phyloP scores from a whole-genome alignment of 192 early-diverging fungal species.

The Coemansia sp. region DNA sequence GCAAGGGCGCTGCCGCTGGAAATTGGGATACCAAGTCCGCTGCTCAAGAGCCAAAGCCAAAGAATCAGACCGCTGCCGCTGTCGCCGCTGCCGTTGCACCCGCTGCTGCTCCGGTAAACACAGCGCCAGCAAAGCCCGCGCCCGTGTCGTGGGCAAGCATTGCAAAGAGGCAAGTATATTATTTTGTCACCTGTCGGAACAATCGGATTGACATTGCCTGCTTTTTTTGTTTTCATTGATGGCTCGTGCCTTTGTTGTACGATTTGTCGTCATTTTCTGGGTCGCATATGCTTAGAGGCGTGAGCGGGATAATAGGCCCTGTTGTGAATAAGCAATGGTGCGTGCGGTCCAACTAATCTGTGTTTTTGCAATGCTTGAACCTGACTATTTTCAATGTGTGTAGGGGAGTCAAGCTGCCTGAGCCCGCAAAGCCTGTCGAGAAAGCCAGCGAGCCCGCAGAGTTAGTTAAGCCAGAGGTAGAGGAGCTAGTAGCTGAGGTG shows the following conservation, averaged over 20 bases:
- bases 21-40: slow-evolving; percentile 23
- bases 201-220: slow-evolving; percentile 6
- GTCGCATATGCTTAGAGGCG: background rate
- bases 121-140: slow-evolving; percentile 45
- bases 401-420: slow-evolving; percentile 53
- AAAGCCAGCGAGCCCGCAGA: slow-evolving; percentile 26
- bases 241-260: background rate
- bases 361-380: slow-evolving; percentile 1
- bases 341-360: background rate
- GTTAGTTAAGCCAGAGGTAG: slow-evolving; percentile 23
- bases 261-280: background rate
- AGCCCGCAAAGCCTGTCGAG: slow-evolving; percentile 30
- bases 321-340: background rate
- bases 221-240: background rate
- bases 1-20: slow-evolving; percentile 12
- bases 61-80: slow-evolving; percentile 5
- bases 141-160: slow-evolving; percentile 59
- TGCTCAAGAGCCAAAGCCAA: slow-evolving; percentile 23
- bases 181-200: background rate
- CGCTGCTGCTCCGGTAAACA: slow-evolving; percentile 23
- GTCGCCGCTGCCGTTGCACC: slow-evolving; percentile 7
- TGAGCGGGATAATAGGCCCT: background rate
- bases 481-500: slow-evolving; percentile 22
- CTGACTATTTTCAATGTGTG: background rate
- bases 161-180: slow-evolving; percentile 50